A percentile compares a stretch with the other conserved stretches of the same genome.
Conservation (phyloP, 805 yeast species). For the Nakazawaea peltata region DNA sequence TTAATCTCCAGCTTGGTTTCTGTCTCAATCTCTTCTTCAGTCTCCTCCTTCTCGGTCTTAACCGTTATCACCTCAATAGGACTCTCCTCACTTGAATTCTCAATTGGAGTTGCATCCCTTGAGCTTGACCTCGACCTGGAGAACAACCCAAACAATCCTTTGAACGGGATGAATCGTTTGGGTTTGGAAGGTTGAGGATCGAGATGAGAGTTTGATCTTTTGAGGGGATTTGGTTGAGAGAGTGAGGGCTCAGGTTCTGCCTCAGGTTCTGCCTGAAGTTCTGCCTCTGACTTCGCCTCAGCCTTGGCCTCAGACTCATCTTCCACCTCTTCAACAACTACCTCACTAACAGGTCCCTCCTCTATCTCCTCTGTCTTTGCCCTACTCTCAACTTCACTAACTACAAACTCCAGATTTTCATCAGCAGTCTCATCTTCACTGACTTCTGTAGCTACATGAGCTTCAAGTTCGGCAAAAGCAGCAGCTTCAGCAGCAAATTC, state of each 20-base stretch:
- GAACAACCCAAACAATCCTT: too few species aligned
- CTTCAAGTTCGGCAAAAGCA: too few species aligned
- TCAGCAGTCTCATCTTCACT: background rate
- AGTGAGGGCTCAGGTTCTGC: background rate
- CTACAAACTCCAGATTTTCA: background rate
- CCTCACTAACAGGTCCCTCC: background rate
- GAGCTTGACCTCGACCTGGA: too few species aligned
- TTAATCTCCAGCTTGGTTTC: too few species aligned
- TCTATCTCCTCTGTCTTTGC: background rate
- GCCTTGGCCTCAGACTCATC: background rate
- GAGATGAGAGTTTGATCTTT: too few species aligned
- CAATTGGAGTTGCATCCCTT: too few species aligned
- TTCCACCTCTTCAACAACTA: slow-evolving; percentile 1
- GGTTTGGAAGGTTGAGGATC: background rate
- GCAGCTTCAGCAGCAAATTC: too few species aligned
- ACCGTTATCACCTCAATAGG: too few species aligned
- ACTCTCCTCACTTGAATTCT: too few species aligned
- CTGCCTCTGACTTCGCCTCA: background rate
- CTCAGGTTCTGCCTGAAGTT: background rate
- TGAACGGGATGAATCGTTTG: background rate
- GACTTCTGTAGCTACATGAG: background rate
- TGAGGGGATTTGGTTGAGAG: too few species aligned
- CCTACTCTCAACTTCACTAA: background rate
- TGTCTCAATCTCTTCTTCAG: too few species aligned
- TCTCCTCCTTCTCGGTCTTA: too few species aligned